Evolutionary conservation across 75 land plant species (phyloP).

Genomic region (Isoetes taiwanensis): DNA sequence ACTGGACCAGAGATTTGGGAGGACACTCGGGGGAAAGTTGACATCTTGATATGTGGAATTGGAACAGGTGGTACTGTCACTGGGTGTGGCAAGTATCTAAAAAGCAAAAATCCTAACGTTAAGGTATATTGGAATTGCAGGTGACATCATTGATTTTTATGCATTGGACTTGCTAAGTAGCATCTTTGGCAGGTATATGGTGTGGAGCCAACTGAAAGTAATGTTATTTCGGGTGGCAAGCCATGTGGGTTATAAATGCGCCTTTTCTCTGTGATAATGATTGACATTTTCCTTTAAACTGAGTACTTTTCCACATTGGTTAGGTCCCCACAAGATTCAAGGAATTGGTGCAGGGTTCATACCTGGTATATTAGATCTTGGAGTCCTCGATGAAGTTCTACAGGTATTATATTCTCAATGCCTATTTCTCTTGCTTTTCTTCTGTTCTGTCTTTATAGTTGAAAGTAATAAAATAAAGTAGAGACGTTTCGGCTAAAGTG

Average conservation of each 20-base stretch:
- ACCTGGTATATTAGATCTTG: slow-evolving; percentile 57
- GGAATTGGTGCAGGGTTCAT: slow-evolving; percentile 92
- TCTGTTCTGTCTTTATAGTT: no score
- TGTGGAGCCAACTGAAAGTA: slow-evolving; percentile 5
- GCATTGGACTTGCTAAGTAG: no score
- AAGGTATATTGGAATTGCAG: slow-evolving; percentile 55
- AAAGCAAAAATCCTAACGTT: slow-evolving; percentile 73
- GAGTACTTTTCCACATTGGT: no score
- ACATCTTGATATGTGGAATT: slow-evolving; percentile 47
- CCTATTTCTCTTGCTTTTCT: no score
- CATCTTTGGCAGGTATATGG: not conserved
- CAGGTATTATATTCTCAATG: no score
- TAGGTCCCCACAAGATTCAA: slow-evolving; percentile 60
- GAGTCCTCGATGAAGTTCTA: slow-evolving; percentile 60
- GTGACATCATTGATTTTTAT: no score
- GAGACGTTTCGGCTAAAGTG: no score
- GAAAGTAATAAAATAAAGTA: no score
- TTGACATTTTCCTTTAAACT: no score
- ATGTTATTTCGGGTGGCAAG: slow-evolving; percentile 4
- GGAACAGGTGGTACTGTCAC: slow-evolving; percentile 99
- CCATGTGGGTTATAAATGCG: not conserved
- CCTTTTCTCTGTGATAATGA: no score
- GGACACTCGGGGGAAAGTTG: slow-evolving; percentile 22
- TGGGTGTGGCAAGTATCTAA: slow-evolving; percentile 83
- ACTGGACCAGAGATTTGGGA: slow-evolving; percentile 25